Percentiles rank a stretch among this genome's conserved stretches.
phyloP scores from a whole-genome alignment of 805 yeast species.

The Naumovozyma castellii region DNA sequence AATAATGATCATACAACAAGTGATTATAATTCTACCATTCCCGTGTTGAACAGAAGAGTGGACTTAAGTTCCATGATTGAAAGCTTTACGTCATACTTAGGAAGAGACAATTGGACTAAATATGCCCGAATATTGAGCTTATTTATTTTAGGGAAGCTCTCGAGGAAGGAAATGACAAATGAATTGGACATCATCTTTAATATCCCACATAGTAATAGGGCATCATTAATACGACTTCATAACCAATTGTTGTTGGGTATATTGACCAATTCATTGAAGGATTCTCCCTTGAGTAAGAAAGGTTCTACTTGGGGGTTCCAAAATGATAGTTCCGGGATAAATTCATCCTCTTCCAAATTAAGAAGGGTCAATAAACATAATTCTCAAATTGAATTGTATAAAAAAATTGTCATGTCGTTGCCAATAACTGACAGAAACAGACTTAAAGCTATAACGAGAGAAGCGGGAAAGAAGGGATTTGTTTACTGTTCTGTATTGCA shows the following conservation, averaged over 20 bases:
- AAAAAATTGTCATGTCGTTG: constrained; percentile 76
- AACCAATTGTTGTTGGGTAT: constrained; percentile 75
- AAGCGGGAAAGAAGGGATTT: constrained; percentile 69
- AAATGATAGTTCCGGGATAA: constrained; percentile 26
- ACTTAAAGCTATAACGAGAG: constrained; percentile 73
- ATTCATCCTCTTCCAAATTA: constrained; percentile 32
- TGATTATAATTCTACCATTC: not conserved
- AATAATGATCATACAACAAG: not conserved
- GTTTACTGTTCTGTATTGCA: constrained; percentile 58
- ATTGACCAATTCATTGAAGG: constrained; percentile 74
- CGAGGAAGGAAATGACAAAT: constrained; percentile 61
- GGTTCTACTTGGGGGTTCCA: constrained; percentile 49
- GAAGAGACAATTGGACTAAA: constrained; percentile 67
- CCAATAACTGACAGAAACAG: constrained; percentile 79
- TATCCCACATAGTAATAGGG: constrained; percentile 2
- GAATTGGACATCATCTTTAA: constrained; percentile 45
- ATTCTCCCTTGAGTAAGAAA: constrained; percentile 64
- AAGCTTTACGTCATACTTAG: constrained; percentile 64
- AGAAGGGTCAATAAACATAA: constrained; percentile 37
- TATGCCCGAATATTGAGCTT: constrained; percentile 72
- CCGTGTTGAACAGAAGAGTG: constrained; percentile 29
- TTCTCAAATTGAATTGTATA: constrained; percentile 70
- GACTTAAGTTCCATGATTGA: constrained; percentile 60
- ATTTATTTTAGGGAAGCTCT: constrained; percentile 70
- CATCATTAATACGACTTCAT: constrained; percentile 40